phyloP scores from a whole-genome alignment of 1,139 yeast genomes.

The Nadsonia starkeyi-henricii region DNA sequence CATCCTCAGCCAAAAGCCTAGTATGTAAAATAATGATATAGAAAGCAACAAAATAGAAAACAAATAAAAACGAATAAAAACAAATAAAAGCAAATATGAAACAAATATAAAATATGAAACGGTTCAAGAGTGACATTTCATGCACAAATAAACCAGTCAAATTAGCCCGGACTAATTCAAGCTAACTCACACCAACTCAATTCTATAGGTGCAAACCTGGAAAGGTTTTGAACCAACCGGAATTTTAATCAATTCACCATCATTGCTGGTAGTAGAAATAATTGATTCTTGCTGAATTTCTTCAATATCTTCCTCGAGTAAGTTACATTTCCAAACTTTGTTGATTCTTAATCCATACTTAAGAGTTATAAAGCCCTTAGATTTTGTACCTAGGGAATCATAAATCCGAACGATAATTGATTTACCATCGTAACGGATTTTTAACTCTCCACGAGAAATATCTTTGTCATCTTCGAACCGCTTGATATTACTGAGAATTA shows the following conservation, averaged over 20 bases:
- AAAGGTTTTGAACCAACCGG: slow-evolving; percentile 48
- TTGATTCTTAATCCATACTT: slow-evolving; percentile 25
- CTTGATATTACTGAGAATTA: slow-evolving; percentile 66
- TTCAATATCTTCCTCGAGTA: slow-evolving; percentile 52
- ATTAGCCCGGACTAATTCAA: too few relatives aligned
- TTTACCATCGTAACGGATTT: slow-evolving; percentile 24
- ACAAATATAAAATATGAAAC: too few relatives aligned
- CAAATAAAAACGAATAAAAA: too few relatives aligned
- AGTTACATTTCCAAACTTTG: slow-evolving; percentile 45
- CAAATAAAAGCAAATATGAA: too few relatives aligned
- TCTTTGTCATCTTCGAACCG: slow-evolving; percentile 74
- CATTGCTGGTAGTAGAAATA: neutral
- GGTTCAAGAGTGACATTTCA: too few relatives aligned
- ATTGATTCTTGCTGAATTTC: slow-evolving; percentile 18
- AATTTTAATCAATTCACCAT: slow-evolving; percentile 23
- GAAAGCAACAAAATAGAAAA: too few relatives aligned
- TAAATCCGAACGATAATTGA: slow-evolving; percentile 55
- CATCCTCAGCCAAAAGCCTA: too few relatives aligned
- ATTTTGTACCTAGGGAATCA: slow-evolving; percentile 72
- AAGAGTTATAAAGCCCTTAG: slow-evolving; percentile 33
- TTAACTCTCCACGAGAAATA: slow-evolving; percentile 15
- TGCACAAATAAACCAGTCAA: too few relatives aligned
- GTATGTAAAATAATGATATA: too few relatives aligned
- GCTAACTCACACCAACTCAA: slow-evolving; percentile 11
- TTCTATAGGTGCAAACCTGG: slow-evolving; percentile 50